These are phyloP conservation scores for Colletotrichum sansevieriae DNA, from an alignment of 2,329 filamentous ascomycete genomes.

Conservation along the genomic window DNA sequence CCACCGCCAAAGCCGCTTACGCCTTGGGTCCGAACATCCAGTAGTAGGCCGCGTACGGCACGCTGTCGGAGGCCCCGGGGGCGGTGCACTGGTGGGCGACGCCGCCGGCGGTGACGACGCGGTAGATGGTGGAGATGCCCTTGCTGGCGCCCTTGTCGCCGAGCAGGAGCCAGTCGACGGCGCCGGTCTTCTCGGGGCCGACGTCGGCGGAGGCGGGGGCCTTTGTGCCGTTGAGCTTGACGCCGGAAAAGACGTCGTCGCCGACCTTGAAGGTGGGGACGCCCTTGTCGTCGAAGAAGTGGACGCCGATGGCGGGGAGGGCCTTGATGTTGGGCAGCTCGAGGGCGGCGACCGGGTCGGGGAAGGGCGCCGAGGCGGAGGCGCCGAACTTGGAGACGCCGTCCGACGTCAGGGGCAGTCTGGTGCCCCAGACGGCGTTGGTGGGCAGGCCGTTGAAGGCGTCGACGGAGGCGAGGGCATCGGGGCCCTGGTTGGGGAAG, in stretches of 20 bases:
- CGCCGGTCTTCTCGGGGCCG: conserved; percentile 62
- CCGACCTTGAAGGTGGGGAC: conserved; percentile 72
- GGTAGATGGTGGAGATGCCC: conserved; percentile 62
- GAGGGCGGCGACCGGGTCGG: conserved; percentile 55
- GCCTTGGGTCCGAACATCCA: conserved; percentile 64
- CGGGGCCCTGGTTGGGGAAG: conserved; percentile 59
- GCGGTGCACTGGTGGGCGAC: conserved; percentile 56
- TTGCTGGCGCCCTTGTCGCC: conserved; percentile 54
- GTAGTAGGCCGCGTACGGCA: conserved; percentile 69
- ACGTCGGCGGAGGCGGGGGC: conserved; percentile 64
- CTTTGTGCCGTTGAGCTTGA: conserved; percentile 62
- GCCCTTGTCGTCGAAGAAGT: conserved; percentile 72
- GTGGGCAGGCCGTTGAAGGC: conserved; percentile 57
- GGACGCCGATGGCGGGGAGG: conserved; percentile 68
- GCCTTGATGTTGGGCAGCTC: conserved; percentile 49
- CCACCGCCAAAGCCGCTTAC: neutral
- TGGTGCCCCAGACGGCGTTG: conserved; percentile 55
- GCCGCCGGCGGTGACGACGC: conserved; percentile 68
- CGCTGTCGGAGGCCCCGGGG: conserved; percentile 60
- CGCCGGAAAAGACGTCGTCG: conserved; percentile 56
- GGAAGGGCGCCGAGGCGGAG: conserved; percentile 61
- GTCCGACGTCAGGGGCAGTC: conserved; percentile 63
- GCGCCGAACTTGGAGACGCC: conserved; percentile 55
- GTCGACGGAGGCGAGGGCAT: conserved; percentile 51
- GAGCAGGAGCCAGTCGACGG: conserved; percentile 69